Base-by-base conservation (phyloP, 2,329 filamentous ascomycete species). In the Ceratocystis cubensis region DNA sequence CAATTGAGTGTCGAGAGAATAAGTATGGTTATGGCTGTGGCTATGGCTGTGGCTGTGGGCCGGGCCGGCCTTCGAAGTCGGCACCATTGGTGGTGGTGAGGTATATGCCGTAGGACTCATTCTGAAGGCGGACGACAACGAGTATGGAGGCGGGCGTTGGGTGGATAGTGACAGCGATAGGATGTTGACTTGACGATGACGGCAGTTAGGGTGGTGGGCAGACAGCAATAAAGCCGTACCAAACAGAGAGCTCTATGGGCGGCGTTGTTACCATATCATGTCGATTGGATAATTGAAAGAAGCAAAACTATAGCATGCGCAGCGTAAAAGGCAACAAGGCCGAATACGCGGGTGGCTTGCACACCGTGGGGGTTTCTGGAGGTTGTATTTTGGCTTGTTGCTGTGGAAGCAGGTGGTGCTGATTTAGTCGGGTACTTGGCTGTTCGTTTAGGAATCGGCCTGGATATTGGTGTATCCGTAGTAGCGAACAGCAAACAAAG, bases 1-100 rank as follows among this genome's bases (percentile, higher is more conserved):
- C 67, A 73, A 70, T 69, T 71, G 71, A 66, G 71, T 71, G 70
- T 74, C 71, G 68, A 70, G 70, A 67, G 74, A 75, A 71, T 76
- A 73, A 67, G 72, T 69, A 70, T 71, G 71, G 33, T 44, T 37
- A 33, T 66, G 65, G 22, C 48, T 25, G 8, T 44, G 41, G n/a
- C 41, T 66, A 44, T 20, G 69, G 50, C 10, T 53, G 53, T 41
- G 63, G 53, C 64, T 37, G 20, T 53, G 56, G n/a, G 48, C 48
- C 13, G 53, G 17, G 17, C 44, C 44, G 41, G 63, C 50, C 17
- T 61, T 57, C 2, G 63, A 56, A n/a, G 63, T 28, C 63, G 50
- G 44, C 46, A 37, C 46, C 46, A 48, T 50, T 7, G 48, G 20
- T 57, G 33, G 45, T 45, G 63, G 48, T 41, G 61, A 66, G 53